phyloP scores from a whole-genome alignment of 257 asterid genomes.

The Buddleja alternifolia region DNA sequence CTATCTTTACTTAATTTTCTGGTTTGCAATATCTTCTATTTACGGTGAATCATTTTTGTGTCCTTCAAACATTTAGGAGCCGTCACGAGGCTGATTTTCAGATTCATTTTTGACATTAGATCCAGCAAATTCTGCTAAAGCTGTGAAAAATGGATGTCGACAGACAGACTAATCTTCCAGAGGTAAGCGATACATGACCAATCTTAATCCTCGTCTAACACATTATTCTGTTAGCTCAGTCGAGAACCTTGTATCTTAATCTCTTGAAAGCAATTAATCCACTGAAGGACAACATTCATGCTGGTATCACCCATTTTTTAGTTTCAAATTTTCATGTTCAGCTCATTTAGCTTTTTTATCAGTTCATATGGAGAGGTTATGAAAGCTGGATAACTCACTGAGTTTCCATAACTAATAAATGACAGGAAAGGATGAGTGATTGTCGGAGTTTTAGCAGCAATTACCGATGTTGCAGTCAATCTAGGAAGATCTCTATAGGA shows the following conservation, averaged over 20 bases:
- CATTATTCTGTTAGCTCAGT: conserved; percentile 23
- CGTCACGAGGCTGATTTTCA: conserved; percentile 29
- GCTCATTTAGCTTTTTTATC: conserved; percentile 15
- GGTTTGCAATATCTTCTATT: not conserved
- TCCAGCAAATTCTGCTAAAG: conserved; percentile 25
- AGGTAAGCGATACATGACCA: conserved; percentile 30
- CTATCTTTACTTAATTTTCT: conserved; percentile 13
- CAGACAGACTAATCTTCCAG: conserved; percentile 35
- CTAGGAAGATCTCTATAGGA: conserved; percentile 86
- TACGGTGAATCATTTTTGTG: conserved; percentile 1
- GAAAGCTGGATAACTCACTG: conserved; percentile 28
- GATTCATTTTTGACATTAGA: conserved; percentile 4
- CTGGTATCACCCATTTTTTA: not conserved
- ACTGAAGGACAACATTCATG: not conserved
- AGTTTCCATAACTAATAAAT: conserved; percentile 29
- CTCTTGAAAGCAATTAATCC: not conserved
- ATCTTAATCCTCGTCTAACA: conserved; percentile 1
- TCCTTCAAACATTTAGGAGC: conserved; percentile 21
- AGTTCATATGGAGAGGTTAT: conserved; percentile 8
- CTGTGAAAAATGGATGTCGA: conserved; percentile 37
- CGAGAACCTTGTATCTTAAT: conserved; percentile 5
- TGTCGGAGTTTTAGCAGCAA: conserved; percentile 58
- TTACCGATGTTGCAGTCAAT: conserved; percentile 54
- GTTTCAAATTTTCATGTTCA: not conserved
- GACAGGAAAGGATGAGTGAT: conserved; percentile 56